Conservation (phyloP, 2,329 filamentous ascomycete genomes). For the Phaeosphaeriaceae sp. region DNA sequence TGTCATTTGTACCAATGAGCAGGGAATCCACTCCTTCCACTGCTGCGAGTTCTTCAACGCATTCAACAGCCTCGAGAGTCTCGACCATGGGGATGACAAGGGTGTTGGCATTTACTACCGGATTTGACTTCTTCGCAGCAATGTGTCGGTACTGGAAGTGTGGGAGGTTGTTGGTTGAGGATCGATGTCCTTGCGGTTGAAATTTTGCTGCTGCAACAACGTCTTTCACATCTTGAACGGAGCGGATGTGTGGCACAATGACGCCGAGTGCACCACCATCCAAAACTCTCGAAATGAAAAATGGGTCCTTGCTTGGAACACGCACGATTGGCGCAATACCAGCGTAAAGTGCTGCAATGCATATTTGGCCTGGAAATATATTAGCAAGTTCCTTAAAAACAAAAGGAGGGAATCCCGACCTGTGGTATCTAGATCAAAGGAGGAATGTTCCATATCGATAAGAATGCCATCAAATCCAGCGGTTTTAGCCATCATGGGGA, state of each 20-base stretch:
- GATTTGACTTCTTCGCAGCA: conserved; percentile 44
- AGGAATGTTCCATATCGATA: conserved; percentile 56
- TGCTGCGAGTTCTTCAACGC: conserved; percentile 51
- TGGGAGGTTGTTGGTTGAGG: conserved; percentile 47
- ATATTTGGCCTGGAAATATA: conserved; percentile 38
- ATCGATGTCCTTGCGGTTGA: conserved; percentile 46
- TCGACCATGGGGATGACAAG: conserved; percentile 55
- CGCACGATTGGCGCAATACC: conserved; percentile 53
- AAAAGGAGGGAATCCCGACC: neutral
- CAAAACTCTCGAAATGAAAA: conserved; percentile 48
- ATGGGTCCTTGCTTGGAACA: conserved; percentile 49
- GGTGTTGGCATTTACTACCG: conserved; percentile 44
- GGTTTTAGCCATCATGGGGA: conserved; percentile 49
- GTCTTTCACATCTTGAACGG: conserved; percentile 46
- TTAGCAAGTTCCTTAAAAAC: neutral
- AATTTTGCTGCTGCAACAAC: conserved; percentile 50
- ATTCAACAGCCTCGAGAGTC: conserved; percentile 47
- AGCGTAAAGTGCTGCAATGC: conserved; percentile 49
- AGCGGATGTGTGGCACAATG: conserved; percentile 52
- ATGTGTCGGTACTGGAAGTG: conserved; percentile 45
- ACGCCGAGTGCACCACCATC: conserved; percentile 52
- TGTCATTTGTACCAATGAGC: conserved; percentile 54
- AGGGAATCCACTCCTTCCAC: conserved; percentile 53
- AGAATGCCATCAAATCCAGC: conserved; percentile 53
- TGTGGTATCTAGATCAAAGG: conserved; percentile 46